phyloP scores from a whole-genome alignment of 1,284 basidiomycete species.

The Ganoderma boninense region DNA sequence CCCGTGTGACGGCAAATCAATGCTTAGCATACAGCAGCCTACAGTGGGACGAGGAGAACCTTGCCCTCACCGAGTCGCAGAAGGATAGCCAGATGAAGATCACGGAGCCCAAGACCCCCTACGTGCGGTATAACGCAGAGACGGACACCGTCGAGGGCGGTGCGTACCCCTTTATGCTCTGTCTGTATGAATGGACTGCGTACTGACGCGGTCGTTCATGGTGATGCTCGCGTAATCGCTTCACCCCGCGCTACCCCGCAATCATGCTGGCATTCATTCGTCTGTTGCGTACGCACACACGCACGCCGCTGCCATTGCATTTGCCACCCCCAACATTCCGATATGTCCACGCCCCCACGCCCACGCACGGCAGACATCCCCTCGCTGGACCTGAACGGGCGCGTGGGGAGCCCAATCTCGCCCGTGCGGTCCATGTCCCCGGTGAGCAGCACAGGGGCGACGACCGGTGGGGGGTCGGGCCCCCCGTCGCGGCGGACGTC shows the following conservation, averaged over 20 bases:
- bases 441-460: conserved; percentile 43
- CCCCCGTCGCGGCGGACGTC: conserved; percentile 84
- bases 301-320: conserved; percentile 1
- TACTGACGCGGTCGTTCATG: neutral
- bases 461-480: conserved; percentile 58
- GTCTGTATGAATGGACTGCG: neutral
- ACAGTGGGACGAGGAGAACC: conserved; percentile 93
- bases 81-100: conserved; percentile 98
- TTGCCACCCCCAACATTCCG: neutral
- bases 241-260: neutral
- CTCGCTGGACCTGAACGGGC: conserved; percentile 57
- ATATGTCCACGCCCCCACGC: neutral
- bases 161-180: conserved; percentile 47
- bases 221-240: conserved; percentile 2
- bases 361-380: conserved; percentile 67
- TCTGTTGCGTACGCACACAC: conserved; percentile 9
- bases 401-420: conserved; percentile 38
- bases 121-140: conserved; percentile 88
- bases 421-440: conserved; percentile 40
- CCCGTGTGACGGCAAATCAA: neutral
- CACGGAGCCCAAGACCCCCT: conserved; percentile 96
- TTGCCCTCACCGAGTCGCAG: conserved; percentile 89
- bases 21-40: conserved; percentile 50
- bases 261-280: neutral
- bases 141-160: conserved; percentile 85